Conservation (phyloP, 208 protist genomes). For the Trypanosoma scelopori region DNA sequence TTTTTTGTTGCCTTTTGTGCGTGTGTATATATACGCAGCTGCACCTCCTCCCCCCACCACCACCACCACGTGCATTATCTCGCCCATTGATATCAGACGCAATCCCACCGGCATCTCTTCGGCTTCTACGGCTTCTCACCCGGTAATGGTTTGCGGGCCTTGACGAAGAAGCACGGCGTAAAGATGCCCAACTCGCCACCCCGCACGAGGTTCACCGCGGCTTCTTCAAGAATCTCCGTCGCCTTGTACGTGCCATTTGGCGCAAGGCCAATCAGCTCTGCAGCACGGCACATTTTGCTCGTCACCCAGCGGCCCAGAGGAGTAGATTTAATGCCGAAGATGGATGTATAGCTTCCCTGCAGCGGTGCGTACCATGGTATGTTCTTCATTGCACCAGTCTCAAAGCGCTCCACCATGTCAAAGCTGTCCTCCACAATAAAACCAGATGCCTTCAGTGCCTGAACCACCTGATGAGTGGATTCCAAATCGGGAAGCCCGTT, state of each 20-base stretch:
- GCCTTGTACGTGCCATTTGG: slow-evolving; percentile 81
- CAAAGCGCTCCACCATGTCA: slow-evolving; percentile 64
- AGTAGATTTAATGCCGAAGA: slow-evolving; percentile 79
- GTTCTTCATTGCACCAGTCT: slow-evolving; percentile 69
- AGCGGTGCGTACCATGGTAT: slow-evolving; percentile 92
- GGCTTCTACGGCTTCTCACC: slow-evolving; percentile 7
- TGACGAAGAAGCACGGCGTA: slow-evolving; percentile 91
- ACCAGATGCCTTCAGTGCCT: slow-evolving; percentile 89
- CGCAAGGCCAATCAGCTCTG: slow-evolving; percentile 77
- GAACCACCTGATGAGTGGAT: slow-evolving; percentile 61
- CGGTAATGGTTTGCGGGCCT: slow-evolving; percentile 82
- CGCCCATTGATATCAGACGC: too few species aligned
- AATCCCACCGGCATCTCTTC: background rate
- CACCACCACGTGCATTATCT: too few species aligned
- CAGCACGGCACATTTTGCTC: slow-evolving; percentile 66
- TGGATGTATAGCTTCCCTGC: slow-evolving; percentile 58
- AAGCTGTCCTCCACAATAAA: slow-evolving; percentile 90
- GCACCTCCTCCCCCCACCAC: too few species aligned
- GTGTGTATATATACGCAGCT: too few species aligned
- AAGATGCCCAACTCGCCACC: slow-evolving; percentile 92
- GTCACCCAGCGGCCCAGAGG: slow-evolving; percentile 82
- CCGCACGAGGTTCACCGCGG: slow-evolving; percentile 85
- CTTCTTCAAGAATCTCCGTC: slow-evolving; percentile 87
- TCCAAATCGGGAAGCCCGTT: slow-evolving; percentile 93
- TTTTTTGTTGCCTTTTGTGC: too few species aligned